Conservation (phyloP, 2,329 filamentous ascomycete genomes). For the Scorias spongiosa region DNA sequence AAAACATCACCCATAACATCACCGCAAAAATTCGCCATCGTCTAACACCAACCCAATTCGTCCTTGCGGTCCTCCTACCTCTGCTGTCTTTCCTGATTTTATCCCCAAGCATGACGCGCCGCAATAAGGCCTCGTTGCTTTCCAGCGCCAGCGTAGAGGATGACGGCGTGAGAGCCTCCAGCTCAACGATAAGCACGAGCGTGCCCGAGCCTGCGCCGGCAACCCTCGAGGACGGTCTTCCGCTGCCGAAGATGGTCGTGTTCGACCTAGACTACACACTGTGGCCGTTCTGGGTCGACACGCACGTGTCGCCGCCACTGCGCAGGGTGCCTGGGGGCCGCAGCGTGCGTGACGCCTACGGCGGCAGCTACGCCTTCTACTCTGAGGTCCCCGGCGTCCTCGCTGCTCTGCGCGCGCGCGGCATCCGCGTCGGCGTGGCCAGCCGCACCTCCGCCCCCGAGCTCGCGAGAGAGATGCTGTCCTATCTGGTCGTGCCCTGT, state of each 20-base stretch:
- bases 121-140: not conserved
- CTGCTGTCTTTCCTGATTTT: not conserved
- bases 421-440: constrained; percentile 53
- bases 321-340: constrained; percentile 31
- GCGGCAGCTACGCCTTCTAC: constrained; percentile 33
- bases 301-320: constrained; percentile 66
- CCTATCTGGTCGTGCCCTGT: constrained; percentile 47
- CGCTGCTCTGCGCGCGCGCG: constrained; percentile 39
- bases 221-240: constrained; percentile 50
- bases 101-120: not conserved
- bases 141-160: not conserved
- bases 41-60: too few relatives aligned
- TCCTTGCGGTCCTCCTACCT: too few relatives aligned
- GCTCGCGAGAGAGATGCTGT: constrained; percentile 66
- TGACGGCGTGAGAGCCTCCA: constrained; percentile 4
- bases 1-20: too few relatives aligned
- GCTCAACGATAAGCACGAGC: constrained; percentile 7
- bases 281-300: constrained; percentile 99
- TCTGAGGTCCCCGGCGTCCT: constrained; percentile 33
- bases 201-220: constrained; percentile 28
- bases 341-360: constrained; percentile 36
- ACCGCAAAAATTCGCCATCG: too few relatives aligned
- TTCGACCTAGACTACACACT: constrained; percentile 97
- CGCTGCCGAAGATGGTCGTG: constrained; percentile 68
- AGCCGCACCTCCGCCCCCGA: constrained; percentile 69